These are phyloP conservation scores for Psilocybe sp. DNA, from an alignment of 768 basidiomycete species.

Conservation along the genomic window DNA sequence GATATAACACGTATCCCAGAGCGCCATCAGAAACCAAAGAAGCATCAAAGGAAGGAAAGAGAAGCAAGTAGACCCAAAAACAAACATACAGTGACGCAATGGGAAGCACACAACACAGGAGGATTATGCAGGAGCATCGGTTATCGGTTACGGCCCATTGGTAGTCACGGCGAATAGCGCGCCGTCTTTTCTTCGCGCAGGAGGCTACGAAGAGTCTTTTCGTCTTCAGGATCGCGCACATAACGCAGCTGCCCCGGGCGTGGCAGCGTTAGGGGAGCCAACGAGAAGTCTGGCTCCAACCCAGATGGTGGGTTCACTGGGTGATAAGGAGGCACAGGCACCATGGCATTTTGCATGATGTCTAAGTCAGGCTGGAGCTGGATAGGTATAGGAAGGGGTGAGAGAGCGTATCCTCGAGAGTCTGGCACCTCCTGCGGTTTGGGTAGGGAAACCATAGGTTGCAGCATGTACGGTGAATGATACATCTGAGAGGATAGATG, in stretches of 20 bases:
- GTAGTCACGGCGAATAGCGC: not conserved
- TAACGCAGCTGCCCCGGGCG: constrained; percentile 3
- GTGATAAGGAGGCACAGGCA: too few species aligned
- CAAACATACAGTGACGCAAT: not conserved
- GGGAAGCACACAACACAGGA: not conserved
- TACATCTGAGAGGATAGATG: too few species aligned
- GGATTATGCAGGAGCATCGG: not conserved
- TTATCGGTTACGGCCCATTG: too few species aligned
- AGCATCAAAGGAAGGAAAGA: not conserved
- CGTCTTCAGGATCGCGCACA: constrained; percentile 7
- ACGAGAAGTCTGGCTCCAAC: not conserved
- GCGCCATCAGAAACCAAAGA: constrained; percentile 1
- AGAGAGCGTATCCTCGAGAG: too few species aligned
- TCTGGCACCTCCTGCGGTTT: too few species aligned
- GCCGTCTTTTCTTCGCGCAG: not conserved
- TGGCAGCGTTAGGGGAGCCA: not conserved
- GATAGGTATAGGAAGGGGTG: too few species aligned
- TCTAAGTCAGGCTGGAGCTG: too few species aligned
- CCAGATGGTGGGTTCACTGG: too few species aligned
- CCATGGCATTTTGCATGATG: too few species aligned
- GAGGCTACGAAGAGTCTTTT: constrained; percentile 7
- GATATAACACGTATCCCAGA: not conserved
- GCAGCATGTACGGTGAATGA: too few species aligned
- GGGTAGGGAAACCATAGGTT: too few species aligned
- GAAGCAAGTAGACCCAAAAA: not conserved